Evolutionary conservation across 805 yeast species (phyloP).

Genomic region (Cyberlindnera xylosilytica): DNA sequence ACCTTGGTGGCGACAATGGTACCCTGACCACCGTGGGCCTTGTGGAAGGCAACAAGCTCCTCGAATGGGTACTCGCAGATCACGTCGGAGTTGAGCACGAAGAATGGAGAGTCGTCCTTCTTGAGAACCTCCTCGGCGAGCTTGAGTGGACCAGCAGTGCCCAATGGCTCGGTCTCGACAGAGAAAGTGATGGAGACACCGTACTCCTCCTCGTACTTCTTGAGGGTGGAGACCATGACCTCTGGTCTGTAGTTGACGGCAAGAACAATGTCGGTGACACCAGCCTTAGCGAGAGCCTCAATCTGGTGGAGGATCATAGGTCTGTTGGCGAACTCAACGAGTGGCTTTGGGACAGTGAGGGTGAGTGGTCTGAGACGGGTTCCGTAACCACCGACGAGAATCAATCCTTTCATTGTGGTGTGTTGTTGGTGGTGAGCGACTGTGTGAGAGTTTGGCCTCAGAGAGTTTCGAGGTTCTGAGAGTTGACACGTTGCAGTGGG

Average conservation of each 20-base stretch:
- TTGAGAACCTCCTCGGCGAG: constrained; percentile 91
- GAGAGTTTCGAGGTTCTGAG: no score
- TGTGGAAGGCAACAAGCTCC: constrained; percentile 90
- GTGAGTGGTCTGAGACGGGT: constrained; percentile 99
- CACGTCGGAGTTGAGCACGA: constrained; percentile 96
- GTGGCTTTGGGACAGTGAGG: constrained; percentile 90
- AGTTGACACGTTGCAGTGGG: no score
- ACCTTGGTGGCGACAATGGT: constrained; percentile 99
- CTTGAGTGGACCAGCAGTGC: constrained; percentile 99
- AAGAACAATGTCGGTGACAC: constrained; percentile 96
- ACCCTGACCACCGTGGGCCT: constrained; percentile 94
- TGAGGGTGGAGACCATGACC: constrained; percentile 93
- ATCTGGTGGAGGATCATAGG: constrained; percentile 99
- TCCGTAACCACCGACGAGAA: constrained; percentile 99
- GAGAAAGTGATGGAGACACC: constrained; percentile 95
- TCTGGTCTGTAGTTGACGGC: constrained; percentile 99
- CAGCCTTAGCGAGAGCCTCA: constrained; percentile 96
- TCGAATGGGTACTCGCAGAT: constrained; percentile 97
- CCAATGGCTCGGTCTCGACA: constrained; percentile 98
- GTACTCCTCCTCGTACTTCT: constrained; percentile 91
- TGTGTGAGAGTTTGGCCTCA: constrained; percentile 11
- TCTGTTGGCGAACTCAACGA: constrained; percentile 97
- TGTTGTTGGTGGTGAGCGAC: constrained; percentile 4
- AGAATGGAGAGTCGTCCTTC: constrained; percentile 95
- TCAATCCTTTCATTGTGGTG: constrained; percentile 85